Evolutionary conservation across 805 yeast species (phyloP), one percentile per base, ranked within the genome.

Genomic region (Torulaspora quercuum): DNA sequence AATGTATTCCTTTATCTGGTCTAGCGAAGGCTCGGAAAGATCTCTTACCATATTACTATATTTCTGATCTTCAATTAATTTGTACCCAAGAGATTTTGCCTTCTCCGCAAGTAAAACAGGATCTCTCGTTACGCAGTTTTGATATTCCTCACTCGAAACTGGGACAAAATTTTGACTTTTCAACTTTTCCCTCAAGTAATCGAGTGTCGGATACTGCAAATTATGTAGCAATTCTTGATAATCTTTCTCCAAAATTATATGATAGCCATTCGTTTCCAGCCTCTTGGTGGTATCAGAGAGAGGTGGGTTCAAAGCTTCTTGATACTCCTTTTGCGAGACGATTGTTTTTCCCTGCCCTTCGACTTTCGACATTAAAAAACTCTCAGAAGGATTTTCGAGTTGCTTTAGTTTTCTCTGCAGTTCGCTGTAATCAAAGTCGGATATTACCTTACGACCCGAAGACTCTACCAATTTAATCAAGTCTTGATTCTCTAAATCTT

Each of bases 1-100:
- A 13, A 35, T 16, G 8, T 11, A 21, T 6, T 15, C 19, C 30
- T 34, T 25, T 6, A 39, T 21, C 3, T 24, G 16, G 1, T 52
- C 57, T 6, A 53, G 6, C 3, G 58, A 41, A 25, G 68, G 39
- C 13, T 27, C 22, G 4, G 39, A 8, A 3, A 30, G n/a, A 23
- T 27, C 18, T 13, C 10, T 29, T 12, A 20, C 17, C 32, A 55
- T 38, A 9, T 18, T 24, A 2, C 35, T 21, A 31, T 46, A 49
- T 9, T 40, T 46, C 5, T 37, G 35, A 7, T 25, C 28, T 3
- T 45, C 28, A 7, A 59, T 22, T 3, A 48, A 37, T 5, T 33
- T 33, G 20, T 46, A 39, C 8, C 59, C 62, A 16, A 48, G 20
- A 3, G 13, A 17, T 6, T 22, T 21, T 3, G 45, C 42, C 23